These are phyloP conservation scores for Ascochyta clinopodiicola DNA, from an alignment of 2,329 filamentous ascomycete genomes.

Conservation along the genomic window DNA sequence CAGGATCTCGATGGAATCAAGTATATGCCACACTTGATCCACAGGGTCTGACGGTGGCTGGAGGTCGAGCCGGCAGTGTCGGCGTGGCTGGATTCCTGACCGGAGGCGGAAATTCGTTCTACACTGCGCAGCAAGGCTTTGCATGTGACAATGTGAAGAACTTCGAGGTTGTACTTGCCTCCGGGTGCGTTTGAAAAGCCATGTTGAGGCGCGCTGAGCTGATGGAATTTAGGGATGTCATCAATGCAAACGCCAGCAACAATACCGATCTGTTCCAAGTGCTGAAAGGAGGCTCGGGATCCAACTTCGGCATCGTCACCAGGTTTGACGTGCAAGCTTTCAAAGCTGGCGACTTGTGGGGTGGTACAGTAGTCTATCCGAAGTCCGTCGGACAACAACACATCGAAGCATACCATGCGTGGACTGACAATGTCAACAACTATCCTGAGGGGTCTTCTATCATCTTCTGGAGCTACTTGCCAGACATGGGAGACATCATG, in stretches of 20 bases:
- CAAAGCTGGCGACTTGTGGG: slow-evolving; percentile 34
- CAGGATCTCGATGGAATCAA: slow-evolving; percentile 42
- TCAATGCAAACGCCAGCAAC: slow-evolving; percentile 43
- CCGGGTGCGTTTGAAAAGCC: no score
- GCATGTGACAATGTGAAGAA: no score
- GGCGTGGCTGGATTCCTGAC: slow-evolving; percentile 38
- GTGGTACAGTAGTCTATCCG: slow-evolving; percentile 22
- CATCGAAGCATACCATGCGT: slow-evolving; percentile 27
- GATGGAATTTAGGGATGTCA: slow-evolving; percentile 1
- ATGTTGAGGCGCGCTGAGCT: no score
- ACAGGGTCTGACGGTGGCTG: slow-evolving; percentile 24
- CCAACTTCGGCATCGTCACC: slow-evolving; percentile 52
- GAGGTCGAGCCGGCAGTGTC: slow-evolving; percentile 34
- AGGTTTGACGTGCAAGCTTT: slow-evolving; percentile 39
- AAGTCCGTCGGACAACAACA: slow-evolving; percentile 24
- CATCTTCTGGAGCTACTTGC: slow-evolving; percentile 34
- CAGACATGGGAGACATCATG: slow-evolving; percentile 21
- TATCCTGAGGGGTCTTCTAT: slow-evolving; percentile 32
- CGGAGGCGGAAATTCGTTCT: slow-evolving; percentile 40
- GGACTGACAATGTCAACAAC: slow-evolving; percentile 32
- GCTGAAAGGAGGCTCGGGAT: slow-evolving; percentile 48
- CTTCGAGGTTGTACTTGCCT: no score
- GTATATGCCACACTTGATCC: slow-evolving; percentile 41
- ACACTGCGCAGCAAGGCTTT: slow-evolving; percentile 18
- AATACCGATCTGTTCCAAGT: slow-evolving; percentile 47